Percentiles rank a stretch among this genome's conserved stretches.
Evolutionary conservation across 768 basidiomycete genomes (phyloP).

Genomic region (Lactarius akahatsu): DNA sequence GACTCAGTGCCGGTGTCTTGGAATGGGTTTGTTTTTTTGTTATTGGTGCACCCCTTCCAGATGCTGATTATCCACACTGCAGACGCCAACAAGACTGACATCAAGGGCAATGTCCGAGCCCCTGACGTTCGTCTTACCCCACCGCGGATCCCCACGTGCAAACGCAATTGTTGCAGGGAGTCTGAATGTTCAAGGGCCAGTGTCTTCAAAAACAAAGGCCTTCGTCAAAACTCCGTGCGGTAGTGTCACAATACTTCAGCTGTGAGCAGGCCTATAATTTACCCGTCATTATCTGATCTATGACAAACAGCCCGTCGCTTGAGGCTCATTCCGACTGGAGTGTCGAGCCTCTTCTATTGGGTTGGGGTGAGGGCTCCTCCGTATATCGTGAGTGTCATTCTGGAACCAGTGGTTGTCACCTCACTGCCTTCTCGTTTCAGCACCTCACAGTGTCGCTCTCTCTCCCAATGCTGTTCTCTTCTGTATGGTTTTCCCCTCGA

Average conservation of each 20-base stretch:
- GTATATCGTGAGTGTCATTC: conserved; percentile 16
- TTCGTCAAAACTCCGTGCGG: conserved; percentile 15
- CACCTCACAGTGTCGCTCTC: conserved; percentile 51
- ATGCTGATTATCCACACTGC: conserved; percentile 2
- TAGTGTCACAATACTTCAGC: conserved; percentile 14
- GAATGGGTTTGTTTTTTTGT: conserved; percentile 26
- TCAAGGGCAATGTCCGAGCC: conserved; percentile 22
- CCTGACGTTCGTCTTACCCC: conserved; percentile 24
- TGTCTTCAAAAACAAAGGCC: conserved; percentile 9
- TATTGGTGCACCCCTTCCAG: neutral
- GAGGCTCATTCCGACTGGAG: conserved; percentile 22
- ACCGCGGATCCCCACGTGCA: conserved; percentile 13
- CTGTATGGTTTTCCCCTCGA: conserved; percentile 45
- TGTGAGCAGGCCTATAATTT: conserved; percentile 9
- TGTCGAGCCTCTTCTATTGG: conserved; percentile 21
- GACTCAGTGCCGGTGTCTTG: neutral
- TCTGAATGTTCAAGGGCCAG: conserved; percentile 13
- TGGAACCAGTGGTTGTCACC: neutral
- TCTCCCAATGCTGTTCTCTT: conserved; percentile 63
- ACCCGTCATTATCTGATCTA: neutral
- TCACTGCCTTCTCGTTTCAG: conserved; percentile 38
- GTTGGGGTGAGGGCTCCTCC: conserved; percentile 21
- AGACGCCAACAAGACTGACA: conserved; percentile 7
- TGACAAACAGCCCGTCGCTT: conserved; percentile 12
- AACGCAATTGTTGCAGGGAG: conserved; percentile 23